Base-by-base conservation (phyloP, 1,284 basidiomycete species). In the Chalciporus sp. region DNA sequence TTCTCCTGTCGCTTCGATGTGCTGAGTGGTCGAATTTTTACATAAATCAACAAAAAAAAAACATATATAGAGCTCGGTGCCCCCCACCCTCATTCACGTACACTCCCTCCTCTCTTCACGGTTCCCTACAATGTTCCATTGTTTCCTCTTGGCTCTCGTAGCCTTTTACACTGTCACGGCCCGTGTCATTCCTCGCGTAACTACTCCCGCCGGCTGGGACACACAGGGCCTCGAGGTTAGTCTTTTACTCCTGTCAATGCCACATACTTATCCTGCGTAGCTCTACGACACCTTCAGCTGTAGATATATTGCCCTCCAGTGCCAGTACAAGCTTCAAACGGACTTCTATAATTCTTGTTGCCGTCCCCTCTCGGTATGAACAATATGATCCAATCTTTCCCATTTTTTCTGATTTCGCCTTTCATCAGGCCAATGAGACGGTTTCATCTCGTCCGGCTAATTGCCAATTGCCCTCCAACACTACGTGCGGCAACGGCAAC, bases 271-370 rank as follows among this genome's bases (percentile, higher is more conserved):
- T 5, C 5, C 16, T 35, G 43, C 61, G 63, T 72, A 80, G 72
- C 53, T 77, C 37, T 92, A 92, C 72, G 62, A 72, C 43, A 63
- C 58, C 39, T 92, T 92, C 74, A 86, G 90, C 74, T 64, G 70
- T 42, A 82, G 90, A 51, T 87, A 86, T 75, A 61, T 81, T 49
- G 76, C 78, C 33, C 67, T 90, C 58, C 74, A 72, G 49, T 88
- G 86, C 70, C 66, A 82, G 56, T 63, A 64, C 55, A 70, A 90
- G 73, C 87, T 91, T 72, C 74, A 78, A 68, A 82, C 81, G n/a
- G 43, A 71, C 20, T 92, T 90, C 77, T 90, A 87, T 67, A 75
- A 83, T 51, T 63, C 69, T 33, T 85, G 83, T 70, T 86, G 83
- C 73, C 78, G 78, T 66, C 83, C 83, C 28, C 61, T 75, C 55